Base-by-base conservation (phyloP, 768 basidiomycete genomes). In the Glaciozyma martinii region DNA sequence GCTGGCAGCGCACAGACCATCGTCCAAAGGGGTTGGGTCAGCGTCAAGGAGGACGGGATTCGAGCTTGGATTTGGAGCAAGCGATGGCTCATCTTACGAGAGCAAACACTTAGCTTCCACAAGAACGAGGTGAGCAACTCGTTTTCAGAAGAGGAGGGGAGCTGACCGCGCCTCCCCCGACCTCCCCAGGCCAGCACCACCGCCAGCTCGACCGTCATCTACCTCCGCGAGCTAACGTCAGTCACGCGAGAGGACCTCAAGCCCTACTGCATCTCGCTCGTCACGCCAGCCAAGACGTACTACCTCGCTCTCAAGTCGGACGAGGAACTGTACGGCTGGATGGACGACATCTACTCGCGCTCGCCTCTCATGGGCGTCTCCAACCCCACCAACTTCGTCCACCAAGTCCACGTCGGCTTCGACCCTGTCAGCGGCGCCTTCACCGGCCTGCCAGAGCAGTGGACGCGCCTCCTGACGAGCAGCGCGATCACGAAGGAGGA, bases 401-500 rank as follows among this genome's bases (percentile, higher is more conserved):
- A 99, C 79, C 92, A 97, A 76, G 92, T 98, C 3, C 94, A 98
- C 77, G 94, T 98, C 62, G 93, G 92, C 4, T 97, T 93, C 72
- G 94, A 99, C 78, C 89, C 92, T 3, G 80, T 89, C 52, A 87
- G 88, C 49, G 94, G 94, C 16, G 90, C 86, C 21, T 99, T 99
- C 77, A 97, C 93, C 21, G 94, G 94, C 63, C 84, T 99, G 76
- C 94, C 94, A 15, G 92, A 95, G 62, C 90, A 94, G 80, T 99
- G 94, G 94, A 89, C 84, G 74, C 89, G 92, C 67, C 81, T 99
- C n/a, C 82, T 99, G 72, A 97, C 90, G 7, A 91, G 93, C 74
- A 93, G 90, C 5, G 92, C 92, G 42, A 95, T 99, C 77, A 99
- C 94, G 3, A 87, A 90, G 61, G 94, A 99, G 78, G 94, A 99